These are phyloP conservation scores for Plasmodium knowlesi DNA, from an alignment of 169 alveolate species.

Conservation along the genomic window DNA sequence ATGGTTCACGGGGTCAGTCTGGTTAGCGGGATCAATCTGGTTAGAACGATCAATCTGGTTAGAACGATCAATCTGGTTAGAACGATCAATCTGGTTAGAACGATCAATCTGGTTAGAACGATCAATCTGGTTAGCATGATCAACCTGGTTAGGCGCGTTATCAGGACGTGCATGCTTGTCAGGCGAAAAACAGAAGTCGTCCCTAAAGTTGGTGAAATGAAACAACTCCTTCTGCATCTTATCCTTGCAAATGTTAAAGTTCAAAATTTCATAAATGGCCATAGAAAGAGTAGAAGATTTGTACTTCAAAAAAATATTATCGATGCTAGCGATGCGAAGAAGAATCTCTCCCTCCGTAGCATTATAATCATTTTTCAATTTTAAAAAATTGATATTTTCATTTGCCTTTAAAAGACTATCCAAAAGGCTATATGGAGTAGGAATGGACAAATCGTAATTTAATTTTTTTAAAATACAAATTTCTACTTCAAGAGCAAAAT, in stretches of 20 bases:
- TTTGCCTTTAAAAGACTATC: slow-evolving; percentile 65
- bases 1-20: neutral
- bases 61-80: too few species aligned
- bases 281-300: slow-evolving; percentile 65
- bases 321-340: slow-evolving; percentile 63
- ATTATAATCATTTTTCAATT: slow-evolving; percentile 42
- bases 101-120: too few species aligned
- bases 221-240: slow-evolving; percentile 62
- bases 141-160: too few species aligned
- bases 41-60: too few species aligned
- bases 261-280: slow-evolving; percentile 72
- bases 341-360: slow-evolving; percentile 66
- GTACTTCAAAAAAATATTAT: slow-evolving; percentile 54
- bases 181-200: neutral
- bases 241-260: slow-evolving; percentile 65
- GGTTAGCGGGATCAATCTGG: neutral
- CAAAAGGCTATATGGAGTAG: slow-evolving; percentile 64
- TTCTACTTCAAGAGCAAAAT: slow-evolving; percentile 63
- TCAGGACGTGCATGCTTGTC: too few species aligned
- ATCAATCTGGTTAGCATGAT: too few species aligned
- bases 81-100: too few species aligned
- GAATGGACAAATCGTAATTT: slow-evolving; percentile 63
- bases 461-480: slow-evolving; percentile 63
- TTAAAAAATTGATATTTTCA: slow-evolving; percentile 59
- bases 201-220: neutral